Percentiles rank a stretch among this genome's conserved stretches.
phyloP scores from a whole-genome alignment of 306 rosid genomes.

The Ochetophila trinervis region DNA sequence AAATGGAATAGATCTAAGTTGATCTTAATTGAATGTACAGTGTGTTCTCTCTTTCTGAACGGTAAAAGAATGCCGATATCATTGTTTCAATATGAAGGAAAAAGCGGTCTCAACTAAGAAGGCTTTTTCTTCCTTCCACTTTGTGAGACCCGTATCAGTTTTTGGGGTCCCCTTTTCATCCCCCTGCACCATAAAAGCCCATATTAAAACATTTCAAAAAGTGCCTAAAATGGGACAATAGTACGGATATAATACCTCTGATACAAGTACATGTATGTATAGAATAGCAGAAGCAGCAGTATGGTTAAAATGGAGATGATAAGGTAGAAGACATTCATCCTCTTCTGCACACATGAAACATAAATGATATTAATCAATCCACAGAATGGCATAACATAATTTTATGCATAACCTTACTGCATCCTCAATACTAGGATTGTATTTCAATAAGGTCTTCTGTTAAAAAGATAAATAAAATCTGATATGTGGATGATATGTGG shows the following conservation, averaged over 20 bases:
- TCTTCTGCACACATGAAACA: conserved; percentile 44
- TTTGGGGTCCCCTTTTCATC: conserved; percentile 44
- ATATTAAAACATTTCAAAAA: conserved; percentile 13
- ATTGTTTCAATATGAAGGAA: not conserved
- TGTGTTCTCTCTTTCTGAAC: conserved; percentile 6
- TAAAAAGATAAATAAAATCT: conserved; percentile 11
- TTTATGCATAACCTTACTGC: not conserved
- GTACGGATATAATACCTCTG: conserved; percentile 46
- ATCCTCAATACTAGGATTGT: conserved; percentile 5
- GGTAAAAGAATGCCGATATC: no score
- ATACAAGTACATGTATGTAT: conserved; percentile 54
- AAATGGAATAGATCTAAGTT: no score
- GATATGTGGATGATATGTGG: not conserved
- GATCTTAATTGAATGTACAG: not conserved
- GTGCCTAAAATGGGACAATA: conserved; percentile 13
- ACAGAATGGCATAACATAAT: no score
- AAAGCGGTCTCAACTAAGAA: conserved; percentile 26
- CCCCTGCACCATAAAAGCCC: conserved; percentile 48
- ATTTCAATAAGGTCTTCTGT: not conserved
- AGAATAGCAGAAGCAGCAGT: conserved; percentile 51
- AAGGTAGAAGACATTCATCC: conserved; percentile 46
- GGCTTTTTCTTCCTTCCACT: conserved; percentile 64
- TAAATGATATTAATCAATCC: not conserved
- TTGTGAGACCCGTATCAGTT: conserved; percentile 55
- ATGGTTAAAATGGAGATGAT: conserved; percentile 46